A percentile compares a stretch with the other conserved stretches of the same genome.
Evolutionary conservation across 441 rosid genomes (phyloP).

Genomic region (Melianthus villosus): DNA sequence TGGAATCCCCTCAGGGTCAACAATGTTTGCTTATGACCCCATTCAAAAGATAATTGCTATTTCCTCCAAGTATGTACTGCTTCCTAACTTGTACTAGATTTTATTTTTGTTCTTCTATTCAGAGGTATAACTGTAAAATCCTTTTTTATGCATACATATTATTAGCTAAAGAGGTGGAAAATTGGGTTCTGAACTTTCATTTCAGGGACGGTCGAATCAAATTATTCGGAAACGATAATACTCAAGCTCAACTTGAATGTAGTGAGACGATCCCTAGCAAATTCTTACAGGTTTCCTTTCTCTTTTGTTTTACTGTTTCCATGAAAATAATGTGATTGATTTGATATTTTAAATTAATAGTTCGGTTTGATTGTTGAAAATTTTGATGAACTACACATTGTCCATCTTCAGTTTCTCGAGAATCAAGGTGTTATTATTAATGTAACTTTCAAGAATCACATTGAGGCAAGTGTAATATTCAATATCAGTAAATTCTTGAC

Average conservation of each 20-base stretch:
- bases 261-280: constrained; percentile 48
- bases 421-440: constrained; percentile 59
- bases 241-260: constrained; percentile 55
- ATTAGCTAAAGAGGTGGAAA: neutral
- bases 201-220: constrained; percentile 78
- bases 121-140: neutral
- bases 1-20: constrained; percentile 72
- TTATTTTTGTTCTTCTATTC: neutral
- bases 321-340: neutral
- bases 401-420: constrained; percentile 40
- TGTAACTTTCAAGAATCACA: constrained; percentile 48
- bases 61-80: constrained; percentile 41
- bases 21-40: constrained; percentile 53
- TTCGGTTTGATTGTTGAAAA: neutral
- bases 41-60: constrained; percentile 56
- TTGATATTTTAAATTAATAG: neutral
- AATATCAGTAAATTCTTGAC: too few relatives aligned
- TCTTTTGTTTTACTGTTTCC: neutral
- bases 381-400: constrained; percentile 5
- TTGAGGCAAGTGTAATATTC: constrained; percentile 87
- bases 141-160: neutral
- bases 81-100: neutral
- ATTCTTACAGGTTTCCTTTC: constrained; percentile 51
- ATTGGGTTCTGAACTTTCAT: neutral
- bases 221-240: constrained; percentile 53